Base-by-base conservation (phyloP, 2,329 filamentous ascomycete genomes). In the Alternaria sp. region DNA sequence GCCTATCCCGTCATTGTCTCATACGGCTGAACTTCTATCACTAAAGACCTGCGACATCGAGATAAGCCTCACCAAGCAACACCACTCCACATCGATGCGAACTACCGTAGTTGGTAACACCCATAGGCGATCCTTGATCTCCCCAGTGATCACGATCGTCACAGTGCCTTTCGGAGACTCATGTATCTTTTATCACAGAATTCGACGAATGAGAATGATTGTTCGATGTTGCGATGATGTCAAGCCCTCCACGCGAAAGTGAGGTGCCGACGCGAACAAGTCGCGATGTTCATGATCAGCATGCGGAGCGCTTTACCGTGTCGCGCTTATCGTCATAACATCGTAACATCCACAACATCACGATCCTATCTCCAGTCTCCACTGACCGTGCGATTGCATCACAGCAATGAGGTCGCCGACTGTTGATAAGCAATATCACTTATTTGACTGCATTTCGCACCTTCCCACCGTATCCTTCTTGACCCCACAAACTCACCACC, bases 311-410 rank as follows among this genome's bases (percentile, higher is more conserved):
- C 37, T 11, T 12, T 12, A 12, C 15, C 20, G 9, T 3, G 18
- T 4, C n/a, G 5, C 37, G 37, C 53, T 55, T 55, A 44, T 45
- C 37, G 37, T 30, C 53, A 55, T 55, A 55, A 21, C 23, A 14
- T n/a, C 26, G 53, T 55, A 23, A 55, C 15, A 14, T 6, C 18
- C 37, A 41, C 30, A 55, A 20, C 37, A 41, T 18, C 6, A 45
- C 53, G 10, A 20, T 11, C 18, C 26, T 9, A 25, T 21, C 23
- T 44, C 26, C 14, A n/a, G 20, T 28, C 37, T 15, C 20, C 15
- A 41, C 37, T 41, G 2, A 41, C 8, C 3, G 11, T 15, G 5
- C 15, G n/a, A 55, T 45, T 55, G 41, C 53, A 46, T 21, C 53
- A 54, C 9, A 9, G 41, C 10, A 26, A 44, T 8, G 0, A 4